phyloP scores from a whole-genome alignment of 371 early-diverging fungal genomes.

The Mortierella polycephala region DNA sequence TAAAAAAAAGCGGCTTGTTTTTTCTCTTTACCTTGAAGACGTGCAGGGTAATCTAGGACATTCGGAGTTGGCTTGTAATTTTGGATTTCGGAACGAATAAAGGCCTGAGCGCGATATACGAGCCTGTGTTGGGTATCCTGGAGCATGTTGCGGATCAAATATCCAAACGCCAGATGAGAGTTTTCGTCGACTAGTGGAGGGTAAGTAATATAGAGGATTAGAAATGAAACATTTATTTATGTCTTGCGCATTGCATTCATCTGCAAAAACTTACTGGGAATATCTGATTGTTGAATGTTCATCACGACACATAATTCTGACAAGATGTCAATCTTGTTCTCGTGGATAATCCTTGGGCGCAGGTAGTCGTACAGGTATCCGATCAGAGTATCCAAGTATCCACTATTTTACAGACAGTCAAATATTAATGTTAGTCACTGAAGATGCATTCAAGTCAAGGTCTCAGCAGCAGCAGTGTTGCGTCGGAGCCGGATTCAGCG shows the following conservation, averaged over 20 bases:
- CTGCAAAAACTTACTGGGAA: slow-evolving; percentile 58
- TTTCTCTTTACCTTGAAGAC: slow-evolving; percentile 44
- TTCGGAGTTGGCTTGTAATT: slow-evolving; percentile 76
- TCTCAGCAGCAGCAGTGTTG: too few relatives aligned
- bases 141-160: slow-evolving; percentile 77
- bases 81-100: slow-evolving; percentile 80
- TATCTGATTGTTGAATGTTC: slow-evolving; percentile 59
- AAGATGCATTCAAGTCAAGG: background rate
- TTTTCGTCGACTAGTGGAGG: slow-evolving; percentile 55
- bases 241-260: too few relatives aligned
- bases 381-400: slow-evolving; percentile 72
- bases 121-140: slow-evolving; percentile 88
- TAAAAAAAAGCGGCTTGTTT: background rate
- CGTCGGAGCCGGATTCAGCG: slow-evolving; percentile 3
- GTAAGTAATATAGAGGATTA: slow-evolving; percentile 31
- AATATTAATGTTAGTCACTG: background rate
- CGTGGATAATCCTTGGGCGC: slow-evolving; percentile 88
- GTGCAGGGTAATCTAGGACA: slow-evolving; percentile 68
- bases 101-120: slow-evolving; percentile 86
- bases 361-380: slow-evolving; percentile 84
- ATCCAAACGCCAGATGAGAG: slow-evolving; percentile 70
- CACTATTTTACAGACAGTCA: slow-evolving; percentile 55
- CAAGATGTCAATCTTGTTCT: slow-evolving; percentile 78
- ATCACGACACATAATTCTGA: slow-evolving; percentile 86
- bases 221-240: too few relatives aligned